phyloP scores from a whole-genome alignment of 2,329 filamentous ascomycete species.

The Aspergillus oerlinghausenensis region DNA sequence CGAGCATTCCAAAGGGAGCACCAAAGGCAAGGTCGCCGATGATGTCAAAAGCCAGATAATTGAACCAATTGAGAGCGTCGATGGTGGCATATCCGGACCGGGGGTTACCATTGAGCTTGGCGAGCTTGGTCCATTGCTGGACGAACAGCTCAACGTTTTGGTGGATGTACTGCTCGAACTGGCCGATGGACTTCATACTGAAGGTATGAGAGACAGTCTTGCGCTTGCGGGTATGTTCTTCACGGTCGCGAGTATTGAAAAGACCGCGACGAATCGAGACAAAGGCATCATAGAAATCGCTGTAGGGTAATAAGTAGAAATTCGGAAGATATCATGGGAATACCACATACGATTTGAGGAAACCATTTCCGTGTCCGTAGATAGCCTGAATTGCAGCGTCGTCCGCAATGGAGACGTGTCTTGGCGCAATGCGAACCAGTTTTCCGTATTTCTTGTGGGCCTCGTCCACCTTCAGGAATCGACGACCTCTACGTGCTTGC shows the following conservation, averaged over 20 bases:
- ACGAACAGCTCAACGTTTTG: constrained; percentile 71
- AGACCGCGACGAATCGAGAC: constrained; percentile 80
- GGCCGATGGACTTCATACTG: constrained; percentile 69
- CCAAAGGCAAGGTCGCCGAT: constrained; percentile 65
- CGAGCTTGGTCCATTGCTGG: constrained; percentile 65
- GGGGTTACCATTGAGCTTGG: constrained; percentile 43
- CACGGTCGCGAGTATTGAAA: constrained; percentile 82
- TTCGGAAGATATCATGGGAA: neutral
- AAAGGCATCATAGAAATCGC: constrained; percentile 86
- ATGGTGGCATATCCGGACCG: constrained; percentile 57
- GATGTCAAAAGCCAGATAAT: constrained; percentile 59
- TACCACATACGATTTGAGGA: constrained; percentile 60
- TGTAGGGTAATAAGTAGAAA: constrained; percentile 27
- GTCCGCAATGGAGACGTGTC: constrained; percentile 78
- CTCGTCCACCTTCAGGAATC: constrained; percentile 63
- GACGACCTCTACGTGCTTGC: constrained; percentile 60
- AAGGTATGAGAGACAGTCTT: constrained; percentile 88
- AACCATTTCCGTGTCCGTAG: constrained; percentile 76
- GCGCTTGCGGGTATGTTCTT: constrained; percentile 80
- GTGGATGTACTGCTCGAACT: constrained; percentile 88
- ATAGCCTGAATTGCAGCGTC: constrained; percentile 69
- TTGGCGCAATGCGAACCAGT: constrained; percentile 77
- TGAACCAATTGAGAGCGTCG: constrained; percentile 78
- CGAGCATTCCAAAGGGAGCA: constrained; percentile 77
- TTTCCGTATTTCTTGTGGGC: constrained; percentile 71